Evolutionary conservation across 768 basidiomycete species (phyloP), one percentile per base, ranked within the genome.

Genomic region (Macrolepiota albuminosa): DNA sequence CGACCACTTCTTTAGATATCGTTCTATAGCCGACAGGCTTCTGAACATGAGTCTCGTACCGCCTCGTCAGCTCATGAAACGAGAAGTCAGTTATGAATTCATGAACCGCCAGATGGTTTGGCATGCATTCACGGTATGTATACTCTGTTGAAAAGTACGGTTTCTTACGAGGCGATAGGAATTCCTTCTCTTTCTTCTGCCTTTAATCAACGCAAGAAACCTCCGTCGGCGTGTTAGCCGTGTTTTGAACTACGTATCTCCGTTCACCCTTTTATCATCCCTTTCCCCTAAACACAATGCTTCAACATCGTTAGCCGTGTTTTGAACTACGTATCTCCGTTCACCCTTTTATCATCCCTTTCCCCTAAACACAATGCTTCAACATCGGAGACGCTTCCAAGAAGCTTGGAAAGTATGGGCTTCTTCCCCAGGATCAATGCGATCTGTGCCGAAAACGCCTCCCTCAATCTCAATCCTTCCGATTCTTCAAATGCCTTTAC

Each of bases 41-140:
- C 76, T 98, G 16, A 73, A 78, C 29, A 82, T 99, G 78, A 78
- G 80, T 34, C 83, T 98, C 3, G 81, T 87, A 0, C 89, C 95
- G 4, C 79, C 89, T 0, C 83, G 85, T 36, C 76, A 80, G 45
- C 81, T 88, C 37, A 80, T 87, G 39, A 86, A 84, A 61, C 84
- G 91, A 18, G 88, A 95, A 66, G 91, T 98, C 54, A 96, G 92
- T 68, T 99, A 97, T 73, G 97, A 98, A 69, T 98, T 95, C 68
- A 96, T 98, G 93, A 98, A 98, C 67, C 90, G 97, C 65, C 96
- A 98, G 72, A 91, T 99, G 83, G 97, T 99, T 57, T 99, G 97
- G 97, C 93, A 95, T 69, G 92, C 94, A 0, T 96, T 98, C 72
- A 98, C 97, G 7, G 96, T 96, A 68, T 57, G 91, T 74, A 26